Evolutionary conservation across 495 filamentous ascomycete genomes (phyloP), one percentile per base, ranked within the genome.

Genomic region (Neohortaea acidophila): DNA sequence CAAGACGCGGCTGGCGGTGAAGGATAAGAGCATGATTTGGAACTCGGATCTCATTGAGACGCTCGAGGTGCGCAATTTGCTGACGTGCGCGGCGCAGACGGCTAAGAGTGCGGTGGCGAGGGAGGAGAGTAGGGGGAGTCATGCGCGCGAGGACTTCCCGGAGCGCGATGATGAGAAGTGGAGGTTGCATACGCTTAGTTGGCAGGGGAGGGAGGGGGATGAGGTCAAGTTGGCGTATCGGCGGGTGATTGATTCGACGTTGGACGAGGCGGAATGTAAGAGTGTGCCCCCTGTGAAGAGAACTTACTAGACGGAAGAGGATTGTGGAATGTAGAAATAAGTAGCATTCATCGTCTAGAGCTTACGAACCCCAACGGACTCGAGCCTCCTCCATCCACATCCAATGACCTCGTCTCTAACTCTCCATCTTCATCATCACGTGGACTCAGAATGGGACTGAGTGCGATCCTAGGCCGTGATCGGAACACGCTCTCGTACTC

Each of bases 11-110:
- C 74, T 94, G 44, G 81, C 82, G 52, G 92, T 81, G 60, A 93
- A 91, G 70, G 87, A 96, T 60, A 79, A 87, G 55, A 86, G 81
- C 73, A 94, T 96, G 89, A 94, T 96, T 66, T 96, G 87, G 87
- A 96, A 96, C 74, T 83, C 81, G 25, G 87, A 96, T 53, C 71
- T 96, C 21, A 81, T 93, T 38, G 87, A 96, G 73, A 91, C 85
- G 20, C 72, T 96, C 28, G 87, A 96, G 64, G 68, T 94, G 52
- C 68, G 84, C 50, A 96, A 96, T 59, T 57, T 96, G 48, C 63
- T 96, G 51, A 94, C 87, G 53, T 96, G 87, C 74, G 87, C 87
- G 45, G 74, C 77, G 38, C 87, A 96, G 76, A 96, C 87, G 27
- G 89, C 87, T 35, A 65, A 69, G 45, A 67, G 81, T 21, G 87